Base-by-base conservation (phyloP, 345 rosid genomes). In the Rubroshorea leprosula region DNA sequence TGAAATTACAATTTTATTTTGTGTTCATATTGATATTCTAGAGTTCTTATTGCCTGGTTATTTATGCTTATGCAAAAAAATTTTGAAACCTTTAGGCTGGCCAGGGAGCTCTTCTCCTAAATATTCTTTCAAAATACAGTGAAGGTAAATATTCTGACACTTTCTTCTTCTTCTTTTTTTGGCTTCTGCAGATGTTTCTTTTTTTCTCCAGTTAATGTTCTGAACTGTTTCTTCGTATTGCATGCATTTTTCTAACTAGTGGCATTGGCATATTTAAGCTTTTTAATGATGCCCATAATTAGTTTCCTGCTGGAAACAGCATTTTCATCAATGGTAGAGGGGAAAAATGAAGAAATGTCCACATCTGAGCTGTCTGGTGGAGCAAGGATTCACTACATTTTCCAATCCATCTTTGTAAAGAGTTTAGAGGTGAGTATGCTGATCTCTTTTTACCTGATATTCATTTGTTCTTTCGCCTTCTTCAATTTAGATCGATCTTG, bases 311-410 rank as follows among this genome's bases (percentile, higher is more conserved):
- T 75, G 58, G 61, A 54, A 67, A 63, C 94, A 92, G 96, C 95
- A 38, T 89, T 86, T 70, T 77, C 90, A 58, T 78, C 98, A 17
- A 81, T 84, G 81, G 69, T 92, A 6, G 98, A 92, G 69, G 98
- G 98, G 4, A 92, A 80, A 68, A 89, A 83, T 77, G 84, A 89
- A 72, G 93, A 80, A 78, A 86, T 92, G 97, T 89, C 95, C 43
- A 92, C 97, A 54, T 59, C 85, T 49, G 95, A 89, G 83, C 83
- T 92, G 26, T 77, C 94, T 15, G 97, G 98, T 49, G 98, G 96
- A 72, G 97, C 98, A 68, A 77, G 96, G 44, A 86, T 92, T 56
- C 95, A 81, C 62, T 92, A 86, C 66, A 83, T 92, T 60, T 89
- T 92, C 70, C 98, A 92, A 60, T 80, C 86, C 49, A 84, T 92